Base-by-base conservation (phyloP, 1,284 basidiomycete genomes). In the Leccinum solheimii region DNA sequence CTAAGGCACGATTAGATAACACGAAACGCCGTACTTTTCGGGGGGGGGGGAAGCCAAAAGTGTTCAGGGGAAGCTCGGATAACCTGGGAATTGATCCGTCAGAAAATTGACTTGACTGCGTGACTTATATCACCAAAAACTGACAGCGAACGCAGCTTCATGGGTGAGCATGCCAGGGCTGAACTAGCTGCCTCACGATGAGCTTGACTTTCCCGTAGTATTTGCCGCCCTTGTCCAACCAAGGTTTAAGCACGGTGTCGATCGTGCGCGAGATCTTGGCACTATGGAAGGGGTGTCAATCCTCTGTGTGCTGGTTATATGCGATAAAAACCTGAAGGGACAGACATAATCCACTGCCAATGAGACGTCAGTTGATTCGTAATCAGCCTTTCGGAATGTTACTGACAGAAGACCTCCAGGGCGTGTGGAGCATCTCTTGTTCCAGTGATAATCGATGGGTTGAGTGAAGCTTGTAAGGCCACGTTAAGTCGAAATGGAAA, bases 141-240 rank as follows among this genome's bases (percentile, higher is more conserved):
- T 68, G 67, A 95, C 91, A 10, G 92, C 92, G 10, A 96, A 79
- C 11, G 85, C 87, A 14, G 94, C 91, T 77, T 98, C 95, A 68
- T 92, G 89, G 2, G 86, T 85, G 62, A 89, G 26, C 5, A 26
- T 26, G 26, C 26, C 93, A 91, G 0, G 90, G 88, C 74, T 92
- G 95, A 38, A 94, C 88, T 69, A 96, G 94, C 32, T 86, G 83
- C 56, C 95, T 80, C 65, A 94, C 79, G 69, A 97, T 87, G 49
- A 90, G 78, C 76, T 92, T 91, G 62, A 95, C 86, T 75, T 91
- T 90, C 48, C 87, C 88, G 8, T 83, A 80, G 74, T 94, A 94
- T 71, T 83, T 81, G 14, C 91, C 90, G 13, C 85, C 86, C 16
- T 80, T 71, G 19, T 77, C 78, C 61, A 91, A 71, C 61, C 84